These are phyloP conservation scores for Trametes cinnabarina DNA, from an alignment of 768 basidiomycete genomes.

Conservation along the genomic window DNA sequence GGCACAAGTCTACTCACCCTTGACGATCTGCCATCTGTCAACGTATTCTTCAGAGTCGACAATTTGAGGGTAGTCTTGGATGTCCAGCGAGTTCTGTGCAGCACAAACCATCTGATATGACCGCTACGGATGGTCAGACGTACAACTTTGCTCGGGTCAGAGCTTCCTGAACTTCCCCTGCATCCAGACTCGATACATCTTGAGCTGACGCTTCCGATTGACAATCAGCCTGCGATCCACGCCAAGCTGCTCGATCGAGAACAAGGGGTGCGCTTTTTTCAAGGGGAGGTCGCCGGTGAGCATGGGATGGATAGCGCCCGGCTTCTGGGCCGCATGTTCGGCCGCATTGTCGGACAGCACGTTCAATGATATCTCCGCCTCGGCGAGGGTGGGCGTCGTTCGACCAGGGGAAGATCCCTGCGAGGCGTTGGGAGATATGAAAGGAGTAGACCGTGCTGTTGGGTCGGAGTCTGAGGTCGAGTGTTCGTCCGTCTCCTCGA, in stretches of 20 bases:
- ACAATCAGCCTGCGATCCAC: slow-evolving; percentile 88
- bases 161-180: slow-evolving; percentile 77
- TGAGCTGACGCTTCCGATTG: slow-evolving; percentile 89
- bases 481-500: slow-evolving; percentile 8
- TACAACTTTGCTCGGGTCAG: background rate
- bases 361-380: background rate
- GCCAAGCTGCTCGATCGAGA: slow-evolving; percentile 81
- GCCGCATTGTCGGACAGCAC: background rate
- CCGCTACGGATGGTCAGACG: background rate
- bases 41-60: no score
- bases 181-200: slow-evolving; percentile 98
- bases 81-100: background rate
- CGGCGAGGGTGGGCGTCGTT: background rate
- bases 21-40: no score
- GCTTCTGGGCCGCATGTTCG: background rate
- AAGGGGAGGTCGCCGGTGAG: background rate
- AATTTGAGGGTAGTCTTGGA: background rate
- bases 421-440: background rate
- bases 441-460: background rate
- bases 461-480: background rate
- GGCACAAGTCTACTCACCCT: background rate
- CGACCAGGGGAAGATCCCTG: background rate
- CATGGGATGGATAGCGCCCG: slow-evolving; percentile 13
- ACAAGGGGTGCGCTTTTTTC: slow-evolving; percentile 53
- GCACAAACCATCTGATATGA: background rate